Evolutionary conservation across 495 filamentous ascomycete genomes (phyloP), one percentile per base, ranked within the genome.

Genomic region (Talaromyces wortmannii): DNA sequence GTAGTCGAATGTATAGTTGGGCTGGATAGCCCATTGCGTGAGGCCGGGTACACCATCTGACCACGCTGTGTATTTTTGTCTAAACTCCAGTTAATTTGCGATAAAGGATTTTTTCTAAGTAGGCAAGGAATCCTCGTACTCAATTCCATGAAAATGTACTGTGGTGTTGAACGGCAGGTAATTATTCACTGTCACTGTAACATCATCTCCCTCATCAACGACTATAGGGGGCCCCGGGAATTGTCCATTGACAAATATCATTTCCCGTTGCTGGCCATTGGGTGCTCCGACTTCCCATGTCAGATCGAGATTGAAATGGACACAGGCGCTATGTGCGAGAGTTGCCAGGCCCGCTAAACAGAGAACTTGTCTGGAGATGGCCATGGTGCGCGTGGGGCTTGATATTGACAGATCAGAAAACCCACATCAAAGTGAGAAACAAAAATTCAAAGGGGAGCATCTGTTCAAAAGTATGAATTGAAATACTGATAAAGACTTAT

Each of bases 221-320:
- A 79, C 71, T 43, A 84, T 72, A 11, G 75, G 32, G 0, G 80
- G 81, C 0, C 78, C 80, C 0, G 81, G 81, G 52, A 76, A 83
- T 6, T 77, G 72, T 17, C 75, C 78, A 64, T 84, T 84, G 43
- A 82, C 70, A 18, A 83, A 74, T 10, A 83, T 69, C 43, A 81
- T 68, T 3, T 77, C 59, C 23, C 76, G 58, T 16, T 51, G 48
- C 12, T 62, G 42, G 40, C 76, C 74, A 65, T 77, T 66, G 0
- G 73, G 73, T 0, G 72, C 57, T 0, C 66, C 57, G 6, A 45
- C 59, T 13, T 70, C 58, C 73, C 72, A 76, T 12, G 73, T 76
- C 13, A 77, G 57, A 23, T 57, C 59, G 29, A 70, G 49, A 10
- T 70, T 53, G 52, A 72, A 74, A 18, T 65, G 61, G 5, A 73